Conservation (phyloP, 129 eudicot species). For the Rutidosis leptorrhynchoides region DNA sequence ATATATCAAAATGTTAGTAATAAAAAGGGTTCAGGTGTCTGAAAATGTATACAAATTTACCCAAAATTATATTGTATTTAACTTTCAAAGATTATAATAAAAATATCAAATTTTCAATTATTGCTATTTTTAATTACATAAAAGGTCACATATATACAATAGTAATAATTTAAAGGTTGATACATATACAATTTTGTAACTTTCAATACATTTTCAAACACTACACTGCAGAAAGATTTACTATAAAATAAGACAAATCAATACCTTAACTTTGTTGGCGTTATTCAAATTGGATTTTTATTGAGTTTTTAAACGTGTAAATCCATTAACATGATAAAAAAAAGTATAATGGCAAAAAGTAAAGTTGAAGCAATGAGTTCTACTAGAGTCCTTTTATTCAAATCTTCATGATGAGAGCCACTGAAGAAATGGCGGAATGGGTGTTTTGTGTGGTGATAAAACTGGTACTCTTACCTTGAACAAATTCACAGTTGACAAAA, state of each 20-base stretch:
- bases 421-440: slow-evolving; percentile 97
- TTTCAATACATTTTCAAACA: neutral
- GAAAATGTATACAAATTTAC: neutral
- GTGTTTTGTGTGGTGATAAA: slow-evolving; percentile 89
- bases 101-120: too few relatives aligned
- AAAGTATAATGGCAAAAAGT: slow-evolving; percentile 57
- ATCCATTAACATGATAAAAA: slow-evolving; percentile 61
- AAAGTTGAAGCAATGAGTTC: slow-evolving; percentile 74
- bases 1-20: neutral
- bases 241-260: neutral
- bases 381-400: slow-evolving; percentile 65
- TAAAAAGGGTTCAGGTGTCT: neutral
- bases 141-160: too few relatives aligned
- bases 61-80: neutral
- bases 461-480: slow-evolving; percentile 89
- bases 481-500: slow-evolving; percentile 76
- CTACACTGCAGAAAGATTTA: neutral
- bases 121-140: too few relatives aligned
- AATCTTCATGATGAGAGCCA: slow-evolving; percentile 71
- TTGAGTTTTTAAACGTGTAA: slow-evolving; percentile 44
- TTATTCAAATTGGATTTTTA: slow-evolving; percentile 31
- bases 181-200: too few relatives aligned
- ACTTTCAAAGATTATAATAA: neutral
- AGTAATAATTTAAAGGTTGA: too few relatives aligned
- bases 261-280: slow-evolving; percentile 56